A percentile compares a stretch with the other conserved stretches of the same genome.
Conservation (phyloP, 2,329 filamentous ascomycete genomes). For the Pseudofabraea citricarpa region DNA sequence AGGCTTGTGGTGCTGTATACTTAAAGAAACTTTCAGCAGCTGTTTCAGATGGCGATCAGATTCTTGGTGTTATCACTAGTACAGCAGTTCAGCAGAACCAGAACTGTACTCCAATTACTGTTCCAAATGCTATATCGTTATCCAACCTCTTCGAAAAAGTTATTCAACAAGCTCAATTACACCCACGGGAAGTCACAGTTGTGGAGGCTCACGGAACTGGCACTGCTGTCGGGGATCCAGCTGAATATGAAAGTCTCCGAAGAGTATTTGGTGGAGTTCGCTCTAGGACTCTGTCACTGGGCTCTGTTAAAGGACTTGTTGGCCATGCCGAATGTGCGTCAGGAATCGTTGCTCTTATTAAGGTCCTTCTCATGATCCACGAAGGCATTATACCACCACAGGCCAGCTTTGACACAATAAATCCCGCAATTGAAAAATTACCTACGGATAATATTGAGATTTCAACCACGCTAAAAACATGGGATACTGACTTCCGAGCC, state of each 20-base stretch:
- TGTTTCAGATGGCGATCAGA: constrained; percentile 39
- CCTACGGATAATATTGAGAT: neutral
- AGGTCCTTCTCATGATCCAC: constrained; percentile 32
- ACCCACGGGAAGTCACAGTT: constrained; percentile 4
- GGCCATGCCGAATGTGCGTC: constrained; percentile 41
- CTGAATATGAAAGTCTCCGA: constrained; percentile 13
- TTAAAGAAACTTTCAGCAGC: constrained; percentile 43
- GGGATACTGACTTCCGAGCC: constrained; percentile 1
- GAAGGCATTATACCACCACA: constrained; percentile 18
- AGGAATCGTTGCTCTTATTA: constrained; percentile 38
- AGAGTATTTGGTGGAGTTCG: constrained; percentile 7
- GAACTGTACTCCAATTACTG: constrained; percentile 8
- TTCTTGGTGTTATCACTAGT: constrained; percentile 54
- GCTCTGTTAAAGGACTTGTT: constrained; percentile 32
- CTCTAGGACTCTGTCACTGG: neutral
- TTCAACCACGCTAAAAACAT: neutral
- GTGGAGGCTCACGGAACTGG: constrained; percentile 32
- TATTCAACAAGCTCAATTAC: constrained; percentile 35
- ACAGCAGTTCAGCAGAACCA: constrained; percentile 45
- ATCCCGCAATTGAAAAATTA: constrained; percentile 18
- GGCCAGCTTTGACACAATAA: constrained; percentile 26
- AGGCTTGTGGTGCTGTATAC: constrained; percentile 39
- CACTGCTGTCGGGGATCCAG: constrained; percentile 27
- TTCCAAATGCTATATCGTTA: constrained; percentile 22
- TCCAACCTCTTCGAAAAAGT: constrained; percentile 6